Evolutionary conservation across 257 asterid species (phyloP).

Genomic region (Solanum lignicaule): DNA sequence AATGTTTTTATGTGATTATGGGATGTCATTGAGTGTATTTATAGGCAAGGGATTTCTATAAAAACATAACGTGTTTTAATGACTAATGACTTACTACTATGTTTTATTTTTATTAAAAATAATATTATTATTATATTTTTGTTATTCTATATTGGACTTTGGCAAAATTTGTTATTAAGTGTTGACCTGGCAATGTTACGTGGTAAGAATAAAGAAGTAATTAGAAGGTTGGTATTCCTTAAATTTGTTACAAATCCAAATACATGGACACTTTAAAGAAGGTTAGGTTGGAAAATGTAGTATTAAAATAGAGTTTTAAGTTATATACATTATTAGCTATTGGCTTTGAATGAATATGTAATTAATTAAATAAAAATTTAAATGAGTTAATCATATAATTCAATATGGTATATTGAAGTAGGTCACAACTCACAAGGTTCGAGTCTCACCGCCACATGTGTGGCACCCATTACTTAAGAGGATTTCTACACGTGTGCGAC

Average conservation of each 20-base stretch:
- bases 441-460: background rate
- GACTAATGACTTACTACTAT: background rate
- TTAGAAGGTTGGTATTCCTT: background rate
- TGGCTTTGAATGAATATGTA: background rate
- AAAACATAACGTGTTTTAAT: background rate
- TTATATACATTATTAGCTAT: background rate
- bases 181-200: background rate
- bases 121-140: background rate
- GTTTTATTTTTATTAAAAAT: background rate
- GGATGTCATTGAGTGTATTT: background rate
- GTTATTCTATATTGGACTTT: conserved; percentile 2
- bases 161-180: background rate
- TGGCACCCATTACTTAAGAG: background rate
- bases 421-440: background rate
- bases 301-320: background rate
- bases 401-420: background rate
- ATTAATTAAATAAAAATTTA: no score
- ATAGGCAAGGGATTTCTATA: background rate
- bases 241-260: background rate
- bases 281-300: background rate
- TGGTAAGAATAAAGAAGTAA: background rate
- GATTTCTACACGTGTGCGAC: background rate
- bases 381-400: background rate
- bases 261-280: background rate
- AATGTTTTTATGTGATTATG: background rate